Base-by-base conservation (phyloP, 768 basidiomycete species). In the Tylopilus plumbeoviolaceoides region DNA sequence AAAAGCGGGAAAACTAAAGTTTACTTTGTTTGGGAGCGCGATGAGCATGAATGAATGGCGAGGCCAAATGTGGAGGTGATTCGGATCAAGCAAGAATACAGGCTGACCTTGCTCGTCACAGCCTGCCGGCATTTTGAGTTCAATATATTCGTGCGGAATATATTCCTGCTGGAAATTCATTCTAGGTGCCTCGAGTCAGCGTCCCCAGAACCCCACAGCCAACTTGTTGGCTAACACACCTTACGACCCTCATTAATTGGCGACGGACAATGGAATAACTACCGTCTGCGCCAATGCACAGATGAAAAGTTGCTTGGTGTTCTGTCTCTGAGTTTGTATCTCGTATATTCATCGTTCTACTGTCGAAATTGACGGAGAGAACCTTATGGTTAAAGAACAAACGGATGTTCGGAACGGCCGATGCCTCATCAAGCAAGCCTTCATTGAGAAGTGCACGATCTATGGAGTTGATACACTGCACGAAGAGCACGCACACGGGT, bases 1-100 rank as follows among this genome's bases (percentile, higher is more conserved):
- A 64, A 64, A 68, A 50, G 49, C 42, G 59, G 55, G 57, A 63
- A 11, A 40, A 60, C 51, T 44, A 27, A 41, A 4, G 63, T 63
- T 73, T 73, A 95, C 95, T 80, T 90, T 87, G 77, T 99, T 99
- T 60, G 95, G 94, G 52, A 99, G 84, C 20, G 93, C 95, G 64
- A 99, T 98, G 63, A 99, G 83, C 95, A 99, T 99, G 79, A 98
- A 98, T 44, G 93, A 91, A 71, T 94, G 91, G 67, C 95, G 88
- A 59, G 95, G 97, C 95, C 95, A 99, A 64, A 99, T 98, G 75
- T 99, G 95, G 61, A 99, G 85, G 72, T 98, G 90, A 71, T 89
- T 88, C 63, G 91, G 89, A 78, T 95, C 92, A 70, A 99, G 85
- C 53, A 84, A 76, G 76, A 89, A 98, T 25, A 74, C 75, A 57